Conservation (phyloP, 1,139 yeast species). For the Saccharomyces hybrid region DNA sequence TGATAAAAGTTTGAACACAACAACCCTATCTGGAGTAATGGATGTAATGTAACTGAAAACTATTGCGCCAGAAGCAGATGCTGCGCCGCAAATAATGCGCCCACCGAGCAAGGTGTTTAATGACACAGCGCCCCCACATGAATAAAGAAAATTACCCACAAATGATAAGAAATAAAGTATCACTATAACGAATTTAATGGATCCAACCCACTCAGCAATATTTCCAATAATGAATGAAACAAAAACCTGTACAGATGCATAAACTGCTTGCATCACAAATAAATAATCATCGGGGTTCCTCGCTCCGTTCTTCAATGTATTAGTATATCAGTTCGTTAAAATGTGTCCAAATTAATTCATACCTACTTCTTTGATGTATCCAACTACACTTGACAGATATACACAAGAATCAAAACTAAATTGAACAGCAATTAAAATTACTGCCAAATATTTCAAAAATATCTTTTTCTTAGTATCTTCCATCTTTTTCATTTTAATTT, state of each 20-base stretch:
- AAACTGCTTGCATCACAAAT: conserved; percentile 7
- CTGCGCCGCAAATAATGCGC: conserved; percentile 8
- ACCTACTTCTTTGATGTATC: conserved; percentile 4
- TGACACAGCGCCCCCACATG: conserved; percentile 7
- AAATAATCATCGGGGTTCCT: background rate
- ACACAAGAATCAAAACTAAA: conserved; percentile 8
- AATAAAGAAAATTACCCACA: conserved; percentile 8
- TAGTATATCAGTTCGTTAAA: background rate
- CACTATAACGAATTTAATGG: conserved; percentile 5
- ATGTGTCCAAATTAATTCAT: background rate
- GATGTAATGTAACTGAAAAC: conserved; percentile 7
- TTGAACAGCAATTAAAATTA: conserved; percentile 6
- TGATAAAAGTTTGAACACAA: conserved; percentile 6
- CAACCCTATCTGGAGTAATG: conserved; percentile 2
- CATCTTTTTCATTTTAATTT: background rate
- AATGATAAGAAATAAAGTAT: conserved; percentile 6
- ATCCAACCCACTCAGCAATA: conserved; percentile 6
- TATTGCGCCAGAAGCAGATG: conserved; percentile 8
- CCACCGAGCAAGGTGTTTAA: conserved; percentile 6
- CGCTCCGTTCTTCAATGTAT: background rate
- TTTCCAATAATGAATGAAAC: conserved; percentile 6
- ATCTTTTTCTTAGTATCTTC: background rate
- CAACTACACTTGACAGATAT: conserved; percentile 8
- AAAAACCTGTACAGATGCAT: conserved; percentile 7
- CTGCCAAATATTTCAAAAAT: conserved; percentile 4